These are phyloP conservation scores for Penicillium sp. DNA, from an alignment of 2,329 filamentous ascomycete genomes.

Conservation along the genomic window DNA sequence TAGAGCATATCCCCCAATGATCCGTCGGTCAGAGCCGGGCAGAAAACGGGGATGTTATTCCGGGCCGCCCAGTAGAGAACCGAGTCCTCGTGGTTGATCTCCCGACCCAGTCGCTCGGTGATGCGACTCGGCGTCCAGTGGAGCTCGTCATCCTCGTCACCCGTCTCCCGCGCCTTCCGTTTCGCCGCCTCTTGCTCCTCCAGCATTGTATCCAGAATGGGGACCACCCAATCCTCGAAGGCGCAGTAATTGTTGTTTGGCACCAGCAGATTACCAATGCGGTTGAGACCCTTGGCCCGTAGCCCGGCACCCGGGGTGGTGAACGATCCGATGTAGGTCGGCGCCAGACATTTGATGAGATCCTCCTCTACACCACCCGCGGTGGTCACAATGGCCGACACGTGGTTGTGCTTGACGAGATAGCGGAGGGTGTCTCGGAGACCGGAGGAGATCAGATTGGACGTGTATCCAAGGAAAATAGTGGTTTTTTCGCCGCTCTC, in stretches of 20 bases:
- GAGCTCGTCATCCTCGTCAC: constrained; percentile 61
- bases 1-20: constrained; percentile 97
- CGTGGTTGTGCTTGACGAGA: constrained; percentile 86
- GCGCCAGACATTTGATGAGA: constrained; percentile 94
- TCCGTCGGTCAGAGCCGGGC: constrained; percentile 90
- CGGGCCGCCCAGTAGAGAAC: constrained; percentile 98
- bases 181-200: constrained; percentile 85
- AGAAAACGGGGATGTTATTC: constrained; percentile 96
- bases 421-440: constrained; percentile 88
- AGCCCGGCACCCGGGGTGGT: constrained; percentile 71
- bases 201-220: constrained; percentile 91
- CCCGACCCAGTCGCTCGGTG: constrained; percentile 83
- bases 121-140: constrained; percentile 94
- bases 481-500: constrained; percentile 79
- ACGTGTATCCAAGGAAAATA: constrained; percentile 96
- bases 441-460: constrained; percentile 94
- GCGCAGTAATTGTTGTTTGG: constrained; percentile 97
- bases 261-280: constrained; percentile 92
- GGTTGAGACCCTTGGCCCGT: constrained; percentile 82
- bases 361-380: constrained; percentile 96
- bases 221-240: constrained; percentile 97
- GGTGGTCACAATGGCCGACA: constrained; percentile 91
- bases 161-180: constrained; percentile 47
- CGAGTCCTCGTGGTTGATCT: constrained; percentile 88
- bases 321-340: constrained; percentile 91